Conservation (phyloP, 768 basidiomycete genomes). For the Hericium coralloides region DNA sequence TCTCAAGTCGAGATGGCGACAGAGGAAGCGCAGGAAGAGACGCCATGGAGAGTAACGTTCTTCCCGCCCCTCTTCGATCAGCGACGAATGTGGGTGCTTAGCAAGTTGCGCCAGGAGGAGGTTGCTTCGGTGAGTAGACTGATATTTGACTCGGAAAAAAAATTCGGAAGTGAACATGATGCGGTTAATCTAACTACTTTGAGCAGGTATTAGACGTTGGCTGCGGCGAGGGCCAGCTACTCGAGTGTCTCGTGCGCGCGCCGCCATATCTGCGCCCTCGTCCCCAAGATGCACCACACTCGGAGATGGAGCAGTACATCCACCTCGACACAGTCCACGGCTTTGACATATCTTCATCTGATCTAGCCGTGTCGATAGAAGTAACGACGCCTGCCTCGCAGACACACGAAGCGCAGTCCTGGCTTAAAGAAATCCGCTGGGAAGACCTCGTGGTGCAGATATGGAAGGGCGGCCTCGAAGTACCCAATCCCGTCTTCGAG, state of each 20-base stretch:
- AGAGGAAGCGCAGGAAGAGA: neutral
- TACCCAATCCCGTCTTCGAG: slow-evolving; percentile 56
- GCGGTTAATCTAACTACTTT: neutral
- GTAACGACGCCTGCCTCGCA: slow-evolving; percentile 33
- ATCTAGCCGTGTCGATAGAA: slow-evolving; percentile 47
- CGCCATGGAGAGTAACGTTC: slow-evolving; percentile 39
- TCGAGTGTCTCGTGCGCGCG: slow-evolving; percentile 62
- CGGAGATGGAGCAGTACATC: slow-evolving; percentile 28
- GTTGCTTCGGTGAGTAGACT: slow-evolving; percentile 37
- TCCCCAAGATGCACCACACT: neutral
- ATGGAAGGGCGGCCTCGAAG: slow-evolving; percentile 70
- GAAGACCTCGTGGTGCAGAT: slow-evolving; percentile 55
- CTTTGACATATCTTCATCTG: slow-evolving; percentile 50
- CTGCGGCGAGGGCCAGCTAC: slow-evolving; percentile 74
- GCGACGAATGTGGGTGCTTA: slow-evolving; percentile 63
- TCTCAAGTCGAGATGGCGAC: too few species aligned
- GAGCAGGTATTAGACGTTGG: slow-evolving; percentile 71
- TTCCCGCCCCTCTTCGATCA: slow-evolving; percentile 61
- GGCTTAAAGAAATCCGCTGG: slow-evolving; percentile 40
- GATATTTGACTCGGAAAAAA: neutral
- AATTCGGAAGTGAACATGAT: neutral
- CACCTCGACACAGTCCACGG: slow-evolving; percentile 56
- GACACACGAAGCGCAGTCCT: neutral
- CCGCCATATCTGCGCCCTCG: slow-evolving; percentile 37
- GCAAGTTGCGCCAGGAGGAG: slow-evolving; percentile 47